These are phyloP conservation scores for Auricularia sp. DNA, from an alignment of 768 basidiomycete genomes.

Conservation along the genomic window DNA sequence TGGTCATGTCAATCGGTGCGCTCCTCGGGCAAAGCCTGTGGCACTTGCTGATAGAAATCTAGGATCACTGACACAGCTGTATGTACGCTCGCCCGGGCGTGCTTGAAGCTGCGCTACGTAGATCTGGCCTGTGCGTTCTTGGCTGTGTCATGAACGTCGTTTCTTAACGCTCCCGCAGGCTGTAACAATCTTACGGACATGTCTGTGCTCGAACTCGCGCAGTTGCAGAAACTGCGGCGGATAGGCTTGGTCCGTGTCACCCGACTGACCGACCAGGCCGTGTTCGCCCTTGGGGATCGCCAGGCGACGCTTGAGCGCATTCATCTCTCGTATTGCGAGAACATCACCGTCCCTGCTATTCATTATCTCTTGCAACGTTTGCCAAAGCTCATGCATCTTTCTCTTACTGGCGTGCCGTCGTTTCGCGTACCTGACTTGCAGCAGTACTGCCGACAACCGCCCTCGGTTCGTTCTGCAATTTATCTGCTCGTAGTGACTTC, in stretches of 20 bases:
- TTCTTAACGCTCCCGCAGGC: slow-evolving; percentile 35
- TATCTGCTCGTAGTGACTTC: slow-evolving; percentile 13
- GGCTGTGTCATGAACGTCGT: slow-evolving; percentile 4
- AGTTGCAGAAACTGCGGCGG: slow-evolving; percentile 80
- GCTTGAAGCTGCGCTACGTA: slow-evolving; percentile 86
- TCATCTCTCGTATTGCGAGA: slow-evolving; percentile 94
- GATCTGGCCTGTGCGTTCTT: slow-evolving; percentile 81
- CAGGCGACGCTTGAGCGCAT: slow-evolving; percentile 87
- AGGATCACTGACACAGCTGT: slow-evolving; percentile 88
- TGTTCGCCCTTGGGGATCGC: slow-evolving; percentile 78
- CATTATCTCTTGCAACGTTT: slow-evolving; percentile 83
- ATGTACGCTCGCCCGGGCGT: slow-evolving; percentile 69
- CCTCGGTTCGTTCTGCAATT: slow-evolving; percentile 23
- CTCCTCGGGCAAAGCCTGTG: no score
- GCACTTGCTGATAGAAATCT: slow-evolving; percentile 13
- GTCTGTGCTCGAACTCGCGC: slow-evolving; percentile 85
- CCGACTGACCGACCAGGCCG: slow-evolving; percentile 89
- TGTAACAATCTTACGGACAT: slow-evolving; percentile 84
- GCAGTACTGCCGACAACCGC: slow-evolving; percentile 80
- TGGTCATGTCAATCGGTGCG: slow-evolving; percentile 58
- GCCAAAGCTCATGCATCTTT: slow-evolving; percentile 88
- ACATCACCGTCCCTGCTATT: slow-evolving; percentile 84
- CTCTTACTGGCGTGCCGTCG: slow-evolving; percentile 91
- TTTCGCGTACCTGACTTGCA: slow-evolving; percentile 82
- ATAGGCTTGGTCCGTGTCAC: slow-evolving; percentile 91